Evolutionary conservation across 208 protist genomes (phyloP), one percentile per base, ranked within the genome.

Genomic region (Herpetomonas samuelpessoai): DNA sequence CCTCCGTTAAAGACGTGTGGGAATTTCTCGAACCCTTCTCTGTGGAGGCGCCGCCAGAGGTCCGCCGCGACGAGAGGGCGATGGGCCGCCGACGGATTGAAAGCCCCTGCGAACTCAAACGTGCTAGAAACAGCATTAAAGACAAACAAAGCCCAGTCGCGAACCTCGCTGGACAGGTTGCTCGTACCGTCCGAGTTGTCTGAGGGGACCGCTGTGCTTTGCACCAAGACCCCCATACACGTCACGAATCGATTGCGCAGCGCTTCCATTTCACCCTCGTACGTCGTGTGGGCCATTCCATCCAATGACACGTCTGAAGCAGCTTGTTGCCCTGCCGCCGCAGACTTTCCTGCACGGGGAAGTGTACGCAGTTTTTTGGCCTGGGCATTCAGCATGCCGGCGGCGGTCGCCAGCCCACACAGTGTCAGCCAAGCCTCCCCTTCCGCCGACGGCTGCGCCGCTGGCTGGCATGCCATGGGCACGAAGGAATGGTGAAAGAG

Each of bases 1-100:
- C 75, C 73, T 0, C 68, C 61, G 59, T 78, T 62, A 65, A 91
- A 88, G 25, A 82, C 68, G 65, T 78, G 61, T 9, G 81, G 81
- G 39, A 91, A 86, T 0, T 68, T 39, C 16, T 31, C 44, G 21
- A 71, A 47, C 3, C 83, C 19, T 10, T 46, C 27, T 16, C 24
- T 10, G 46, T 81, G 79, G 14, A 91, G 50, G 19, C 63, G 50
- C 18, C 21, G 14, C 85, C 81, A 88, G 3, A 92, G 57, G 1
- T 31, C 51, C 0, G 68, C 59, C 18, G 56, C 44, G 12, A 74
- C 84, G 19, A 68, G 57, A 2, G 81, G 81, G 12, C 68, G 67
- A 1, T 53, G 58, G 2, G 30, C 25, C 24, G 44, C n/a, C 24
- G 41, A 45, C 24, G 35, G 57, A n/a, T 54, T 54, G 26, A 81